These are phyloP conservation scores for Thinopyrum elongatum DNA, from an alignment of 176 grass and related monocot species.

Conservation along the genomic window DNA sequence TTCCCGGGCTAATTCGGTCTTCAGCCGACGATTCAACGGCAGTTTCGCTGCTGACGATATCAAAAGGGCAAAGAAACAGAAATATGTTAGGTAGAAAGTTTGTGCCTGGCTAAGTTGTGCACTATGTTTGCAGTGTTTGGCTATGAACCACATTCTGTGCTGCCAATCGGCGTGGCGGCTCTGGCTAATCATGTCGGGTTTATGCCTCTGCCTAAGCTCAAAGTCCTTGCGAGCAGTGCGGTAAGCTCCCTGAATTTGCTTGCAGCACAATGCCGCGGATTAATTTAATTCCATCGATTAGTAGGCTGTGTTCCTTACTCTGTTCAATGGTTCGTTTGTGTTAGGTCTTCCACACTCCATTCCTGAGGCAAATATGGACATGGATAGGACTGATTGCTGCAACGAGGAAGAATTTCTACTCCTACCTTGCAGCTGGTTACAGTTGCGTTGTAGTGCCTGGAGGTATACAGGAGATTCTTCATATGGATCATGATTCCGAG, in stretches of 20 bases:
- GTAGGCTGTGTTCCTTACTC: neutral
- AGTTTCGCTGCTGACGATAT: neutral
- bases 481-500: constrained; percentile 83
- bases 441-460: constrained; percentile 77
- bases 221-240: constrained; percentile 91
- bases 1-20: neutral
- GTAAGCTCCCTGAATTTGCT: constrained; percentile 38
- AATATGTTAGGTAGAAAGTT: neutral
- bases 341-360: constrained; percentile 93
- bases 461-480: constrained; percentile 83
- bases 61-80: neutral
- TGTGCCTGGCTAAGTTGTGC: neutral
- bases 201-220: constrained; percentile 69
- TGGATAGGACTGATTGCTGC: constrained; percentile 82
- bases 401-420: constrained; percentile 78
- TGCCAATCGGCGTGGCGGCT: constrained; percentile 60
- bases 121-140: constrained; percentile 63
- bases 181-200: constrained; percentile 62
- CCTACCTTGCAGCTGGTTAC: constrained; percentile 56
- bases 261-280: neutral
- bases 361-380: constrained; percentile 90
- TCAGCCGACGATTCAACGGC: neutral
- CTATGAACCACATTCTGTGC: constrained; percentile 87
- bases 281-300: neutral
- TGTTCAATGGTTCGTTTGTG: neutral